Base-by-base conservation (phyloP, 2,329 filamentous ascomycete species). In the Ophiostoma perfectum region DNA sequence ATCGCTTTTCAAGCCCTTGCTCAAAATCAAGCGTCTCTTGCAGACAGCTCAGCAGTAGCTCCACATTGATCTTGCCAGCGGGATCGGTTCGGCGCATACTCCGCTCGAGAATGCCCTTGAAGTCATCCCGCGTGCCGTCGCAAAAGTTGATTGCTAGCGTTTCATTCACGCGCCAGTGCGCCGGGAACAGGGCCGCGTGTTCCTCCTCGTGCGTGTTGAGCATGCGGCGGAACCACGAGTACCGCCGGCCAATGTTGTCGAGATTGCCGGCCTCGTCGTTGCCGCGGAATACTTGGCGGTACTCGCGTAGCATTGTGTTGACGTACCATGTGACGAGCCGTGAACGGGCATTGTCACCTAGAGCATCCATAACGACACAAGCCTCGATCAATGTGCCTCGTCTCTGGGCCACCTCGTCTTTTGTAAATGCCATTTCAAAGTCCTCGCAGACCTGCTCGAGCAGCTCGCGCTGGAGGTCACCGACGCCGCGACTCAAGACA, bases 361-460 rank as follows among this genome's bases (percentile, higher is more conserved):
- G 82, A 12, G 95, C 92, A 80, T 99, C 95, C 85, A 97, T 94
- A 49, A 99, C 94, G 71, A 91, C 82, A 77, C 95, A 98, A 0
- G 92, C 93, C 78, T 99, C 95, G 47, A 90, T 83, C 68, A 99
- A 83, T 76, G 89, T 88, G 14, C 83, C 85, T 72, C 86, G 88
- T 72, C 88, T 88, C 69, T 86, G 81, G 3, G 83, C 82, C 14
- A 97, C 88, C 78, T 98, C 94, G 36, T 88, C 89, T 78, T 94
- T 96, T 27, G 93, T 90, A 78, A 98, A 99, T 0, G 91, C 90
- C 69, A 97, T 86, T 81, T 99, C 95, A 76, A 99, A 99, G 78
- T 99, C 95, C 79, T 98, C 95, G 77, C 95, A 99, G n/a, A 99
- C 90, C 79, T 99, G 95, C 80, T 99, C 95, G 69, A 97, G 81